Conservation (phyloP, 805 yeast species). For the Grigorovia yakushimaensis region DNA sequence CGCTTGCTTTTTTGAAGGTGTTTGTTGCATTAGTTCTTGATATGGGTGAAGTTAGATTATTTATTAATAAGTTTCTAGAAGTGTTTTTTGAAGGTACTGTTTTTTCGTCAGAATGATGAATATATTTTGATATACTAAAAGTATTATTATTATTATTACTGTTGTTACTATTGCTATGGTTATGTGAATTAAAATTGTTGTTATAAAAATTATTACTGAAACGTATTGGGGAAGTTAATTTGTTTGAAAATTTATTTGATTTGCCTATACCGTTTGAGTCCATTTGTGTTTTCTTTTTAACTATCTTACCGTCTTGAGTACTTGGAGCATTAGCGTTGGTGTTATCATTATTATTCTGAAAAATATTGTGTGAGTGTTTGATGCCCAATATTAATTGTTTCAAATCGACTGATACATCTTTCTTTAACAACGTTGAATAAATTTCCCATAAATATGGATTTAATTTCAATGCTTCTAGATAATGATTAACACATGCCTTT, state of each 20-base stretch:
- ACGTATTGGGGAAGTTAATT: neutral
- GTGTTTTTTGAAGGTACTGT: conserved; percentile 9
- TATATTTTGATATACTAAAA: neutral
- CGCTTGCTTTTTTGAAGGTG: conserved; percentile 8
- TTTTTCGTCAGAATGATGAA: neutral
- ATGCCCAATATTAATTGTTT: conserved; percentile 10
- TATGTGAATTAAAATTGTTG: neutral
- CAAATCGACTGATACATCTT: conserved; percentile 57
- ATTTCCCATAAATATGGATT: conserved; percentile 87
- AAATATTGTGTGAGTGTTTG: neutral
- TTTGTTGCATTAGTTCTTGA: neutral
- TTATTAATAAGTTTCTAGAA: neutral
- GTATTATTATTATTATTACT: conserved; percentile 3
- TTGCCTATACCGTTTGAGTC: neutral
- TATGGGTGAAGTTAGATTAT: neutral
- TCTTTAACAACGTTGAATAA: conserved; percentile 58
- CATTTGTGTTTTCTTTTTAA: neutral
- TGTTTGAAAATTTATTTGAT: neutral
- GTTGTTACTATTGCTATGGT: neutral
- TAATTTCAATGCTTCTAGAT: conserved; percentile 55
- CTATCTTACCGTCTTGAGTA: neutral
- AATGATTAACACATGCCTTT: conserved; percentile 56
- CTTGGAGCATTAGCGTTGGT: neutral
- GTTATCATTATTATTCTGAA: neutral
- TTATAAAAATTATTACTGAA: neutral